Base-by-base conservation (phyloP, 2,329 filamentous ascomycete species). In the Blastomyces parvus region DNA sequence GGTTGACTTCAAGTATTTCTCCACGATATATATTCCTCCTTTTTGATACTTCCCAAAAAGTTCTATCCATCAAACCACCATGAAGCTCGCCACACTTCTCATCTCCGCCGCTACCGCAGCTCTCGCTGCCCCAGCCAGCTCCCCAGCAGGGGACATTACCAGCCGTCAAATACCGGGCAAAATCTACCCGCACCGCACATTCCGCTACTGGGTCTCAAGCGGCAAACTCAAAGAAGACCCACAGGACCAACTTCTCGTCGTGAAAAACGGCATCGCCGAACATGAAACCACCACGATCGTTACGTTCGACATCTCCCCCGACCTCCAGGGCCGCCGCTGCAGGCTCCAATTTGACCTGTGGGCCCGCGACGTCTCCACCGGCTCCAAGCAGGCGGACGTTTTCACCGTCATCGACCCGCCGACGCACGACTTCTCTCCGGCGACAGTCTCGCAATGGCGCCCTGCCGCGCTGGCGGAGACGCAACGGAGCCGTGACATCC, bases 251-350 rank as follows among this genome's bases (percentile, higher is more conserved):
- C 65, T 67, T 1, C 67, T 71, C 30, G 67, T 71, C 33, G 64
- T 68, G 25, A 70, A 70, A 60, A 65, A 70, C 65, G 64, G 64
- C 40, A 67, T 67, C 25, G 61, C 58, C 0, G 63, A 22, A 5
- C 60, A 71, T 42, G 69, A 70, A 56, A 68, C 66, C 46, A 70
- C 64, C 64, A 63, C 66, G 1, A 68, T 71, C 30, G 67, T 70
- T 9, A 71, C 67, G 38, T 71, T 70, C 62, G 11, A 67, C n/a
- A 40, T 70, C 30, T 58, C 62, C 25, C 8, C 62, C 0, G 64
- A 67, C 1, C 50, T 66, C 48, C 52, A 57, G 14, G 68, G 67
- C 58, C 66, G 64, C 27, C 66, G 60, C 22, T 71, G 69, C 68
- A 65, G 62, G 59, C 64, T 71, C 13, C 62, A 67, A 11, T 70